Conservation (phyloP, 352 stramenopile genomes). For the Pythium chondricola region DNA sequence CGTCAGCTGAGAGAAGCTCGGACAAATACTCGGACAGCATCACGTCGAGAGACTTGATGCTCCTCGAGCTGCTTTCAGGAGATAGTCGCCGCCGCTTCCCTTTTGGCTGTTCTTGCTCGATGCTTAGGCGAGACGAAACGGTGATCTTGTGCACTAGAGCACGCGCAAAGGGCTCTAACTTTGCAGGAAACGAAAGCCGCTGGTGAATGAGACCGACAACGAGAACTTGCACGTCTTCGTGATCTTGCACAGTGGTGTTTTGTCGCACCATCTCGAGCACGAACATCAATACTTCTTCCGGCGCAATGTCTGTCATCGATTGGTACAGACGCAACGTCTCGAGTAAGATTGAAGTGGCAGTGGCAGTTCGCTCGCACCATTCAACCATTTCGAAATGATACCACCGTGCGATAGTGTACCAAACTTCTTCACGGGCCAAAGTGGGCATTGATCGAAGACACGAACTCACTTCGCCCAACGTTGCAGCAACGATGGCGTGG, state of each 20-base stretch:
- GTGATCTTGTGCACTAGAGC: conserved; percentile 1
- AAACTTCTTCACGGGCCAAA: not conserved
- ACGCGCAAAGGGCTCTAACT: not conserved
- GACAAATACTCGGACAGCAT: conserved; percentile 8
- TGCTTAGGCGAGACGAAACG: not conserved
- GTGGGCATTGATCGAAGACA: not conserved
- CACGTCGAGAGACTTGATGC: no score
- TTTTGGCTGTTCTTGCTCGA: not conserved
- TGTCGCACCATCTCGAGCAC: conserved; percentile 1
- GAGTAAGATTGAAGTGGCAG: not conserved
- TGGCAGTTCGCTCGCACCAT: no score
- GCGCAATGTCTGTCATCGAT: not conserved
- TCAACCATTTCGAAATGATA: no score
- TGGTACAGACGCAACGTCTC: conserved; percentile 1
- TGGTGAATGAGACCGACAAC: conserved; percentile 6
- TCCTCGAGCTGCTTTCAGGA: no score
- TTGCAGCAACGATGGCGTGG: not conserved
- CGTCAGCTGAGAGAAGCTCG: conserved; percentile 12
- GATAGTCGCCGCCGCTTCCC: not conserved
- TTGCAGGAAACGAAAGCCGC: not conserved
- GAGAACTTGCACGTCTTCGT: not conserved
- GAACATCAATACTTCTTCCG: not conserved
- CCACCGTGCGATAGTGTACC: not conserved
- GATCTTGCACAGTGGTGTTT: not conserved
- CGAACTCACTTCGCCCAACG: not conserved